A percentile compares a stretch with the other conserved stretches of the same genome.
Evolutionary conservation across 2,329 filamentous ascomycete genomes (phyloP).

Genomic region (Drechslera avenae): DNA sequence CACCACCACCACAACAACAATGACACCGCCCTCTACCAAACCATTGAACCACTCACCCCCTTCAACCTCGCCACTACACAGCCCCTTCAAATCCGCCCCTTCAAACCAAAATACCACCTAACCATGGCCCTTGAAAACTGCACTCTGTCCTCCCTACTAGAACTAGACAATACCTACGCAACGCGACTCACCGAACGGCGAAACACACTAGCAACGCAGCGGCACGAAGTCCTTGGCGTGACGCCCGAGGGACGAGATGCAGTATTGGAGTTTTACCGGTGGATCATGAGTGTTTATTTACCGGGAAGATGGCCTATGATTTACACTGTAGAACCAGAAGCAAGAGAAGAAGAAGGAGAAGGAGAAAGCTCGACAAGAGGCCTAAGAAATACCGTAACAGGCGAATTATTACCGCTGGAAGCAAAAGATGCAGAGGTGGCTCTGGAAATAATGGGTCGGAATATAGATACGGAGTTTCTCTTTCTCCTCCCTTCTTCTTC

Average conservation of each 20-base stretch:
- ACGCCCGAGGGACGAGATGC: slow-evolving; percentile 52
- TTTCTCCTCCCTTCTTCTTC: slow-evolving; percentile 49
- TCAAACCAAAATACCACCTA: slow-evolving; percentile 66
- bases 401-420: slow-evolving; percentile 49
- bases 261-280: slow-evolving; percentile 62
- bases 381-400: slow-evolving; percentile 55
- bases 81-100: slow-evolving; percentile 61
- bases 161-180: slow-evolving; percentile 64
- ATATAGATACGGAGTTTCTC: slow-evolving; percentile 66
- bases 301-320: slow-evolving; percentile 62
- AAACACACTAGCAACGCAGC: slow-evolving; percentile 53
- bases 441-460: slow-evolving; percentile 56
- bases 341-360: slow-evolving; percentile 20
- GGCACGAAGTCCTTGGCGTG: slow-evolving; percentile 48
- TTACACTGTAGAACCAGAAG: slow-evolving; percentile 47
- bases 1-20: no score
- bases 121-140: slow-evolving; percentile 66
- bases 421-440: slow-evolving; percentile 46
- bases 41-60: no score
- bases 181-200: slow-evolving; percentile 58
- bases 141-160: slow-evolving; percentile 60
- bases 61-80: slow-evolving; percentile 18
- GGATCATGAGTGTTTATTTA: slow-evolving; percentile 60
- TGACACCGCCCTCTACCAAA: no score
- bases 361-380: no score